A percentile compares a stretch with the other conserved stretches of the same genome.
Evolutionary conservation across 139 green algal genomes (phyloP).

Genomic region (Dunaliella primolecta): DNA sequence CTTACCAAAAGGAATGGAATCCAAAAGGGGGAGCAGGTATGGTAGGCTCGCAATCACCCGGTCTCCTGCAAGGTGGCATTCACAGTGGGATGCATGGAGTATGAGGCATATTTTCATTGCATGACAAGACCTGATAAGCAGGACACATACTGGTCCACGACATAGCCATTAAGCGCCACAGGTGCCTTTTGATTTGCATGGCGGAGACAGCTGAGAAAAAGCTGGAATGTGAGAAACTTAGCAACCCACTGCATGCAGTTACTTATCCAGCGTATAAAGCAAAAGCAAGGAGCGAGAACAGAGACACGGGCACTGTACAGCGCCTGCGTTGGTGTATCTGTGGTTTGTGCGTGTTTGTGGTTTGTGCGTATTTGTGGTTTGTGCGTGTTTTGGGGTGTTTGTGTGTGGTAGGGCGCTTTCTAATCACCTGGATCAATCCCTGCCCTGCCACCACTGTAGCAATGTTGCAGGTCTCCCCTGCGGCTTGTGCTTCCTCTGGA

Average conservation of each 20-base stretch:
- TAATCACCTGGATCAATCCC: background rate
- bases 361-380: background rate
- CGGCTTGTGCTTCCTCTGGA: background rate
- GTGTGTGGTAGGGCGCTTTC: background rate
- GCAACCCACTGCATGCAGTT: no score
- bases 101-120: background rate
- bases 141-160: background rate
- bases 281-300: no score
- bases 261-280: no score
- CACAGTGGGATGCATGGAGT: background rate
- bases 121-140: background rate
- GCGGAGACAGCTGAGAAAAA: no score
- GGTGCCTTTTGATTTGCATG: no score
- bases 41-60: conserved; percentile 37
- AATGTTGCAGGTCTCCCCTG: background rate
- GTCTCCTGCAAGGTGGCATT: conserved; percentile 11
- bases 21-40: conserved; percentile 58
- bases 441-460: background rate
- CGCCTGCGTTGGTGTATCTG: no score
- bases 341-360: background rate
- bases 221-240: no score
- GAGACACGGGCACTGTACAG: no score
- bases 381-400: background rate
- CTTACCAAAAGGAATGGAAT: conserved; percentile 50
- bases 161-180: no score